Percentiles rank a stretch among this genome's conserved stretches.
These are phyloP conservation scores for Aciculosporium take DNA, from an alignment of 2,329 filamentous ascomycete species.

Conservation along the genomic window DNA sequence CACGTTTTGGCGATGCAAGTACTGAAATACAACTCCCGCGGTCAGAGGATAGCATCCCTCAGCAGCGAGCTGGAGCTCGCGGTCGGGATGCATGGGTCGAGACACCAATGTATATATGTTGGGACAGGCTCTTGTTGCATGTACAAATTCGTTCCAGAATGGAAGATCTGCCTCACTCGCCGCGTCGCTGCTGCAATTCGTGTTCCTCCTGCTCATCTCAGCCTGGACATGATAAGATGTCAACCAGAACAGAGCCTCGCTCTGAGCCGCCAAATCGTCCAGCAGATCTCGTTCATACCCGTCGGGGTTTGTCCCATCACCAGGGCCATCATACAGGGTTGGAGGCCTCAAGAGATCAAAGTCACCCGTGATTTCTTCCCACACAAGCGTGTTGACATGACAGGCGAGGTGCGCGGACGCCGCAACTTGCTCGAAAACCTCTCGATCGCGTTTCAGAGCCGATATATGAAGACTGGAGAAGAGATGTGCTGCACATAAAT, in stretches of 20 bases:
- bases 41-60: background rate
- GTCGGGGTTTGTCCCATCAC: too few relatives aligned
- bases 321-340: too few relatives aligned
- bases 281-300: background rate
- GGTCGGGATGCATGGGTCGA: background rate
- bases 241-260: background rate
- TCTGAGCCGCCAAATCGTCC: background rate
- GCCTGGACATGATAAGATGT: background rate
- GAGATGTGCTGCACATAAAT: background rate
- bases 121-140: background rate
- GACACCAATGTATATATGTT: background rate
- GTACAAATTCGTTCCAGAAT: background rate
- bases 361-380: background rate
- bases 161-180: background rate
- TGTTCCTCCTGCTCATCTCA: background rate
- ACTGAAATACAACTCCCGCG: background rate
- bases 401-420: background rate
- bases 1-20: background rate
- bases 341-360: background rate
- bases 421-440: background rate
- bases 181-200: background rate
- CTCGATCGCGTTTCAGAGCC: background rate
- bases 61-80: background rate
- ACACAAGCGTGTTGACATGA: background rate
- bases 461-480: background rate